Evolutionary conservation across 352 stramenopile species (phyloP).

Genomic region (Albugo candida): DNA sequence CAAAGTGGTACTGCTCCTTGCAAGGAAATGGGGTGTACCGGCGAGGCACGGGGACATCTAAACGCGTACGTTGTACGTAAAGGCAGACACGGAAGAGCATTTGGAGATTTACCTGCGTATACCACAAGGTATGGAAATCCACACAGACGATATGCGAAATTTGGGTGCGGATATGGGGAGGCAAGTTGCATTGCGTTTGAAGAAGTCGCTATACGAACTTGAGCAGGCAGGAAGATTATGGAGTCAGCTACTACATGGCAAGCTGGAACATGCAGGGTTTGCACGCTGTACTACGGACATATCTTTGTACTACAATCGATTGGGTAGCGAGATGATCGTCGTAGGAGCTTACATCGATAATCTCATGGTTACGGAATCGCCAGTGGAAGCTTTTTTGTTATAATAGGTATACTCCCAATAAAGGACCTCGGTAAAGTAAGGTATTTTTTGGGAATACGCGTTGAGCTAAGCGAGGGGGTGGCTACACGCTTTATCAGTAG

Average conservation of each 20-base stretch:
- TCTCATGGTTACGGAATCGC: not conserved
- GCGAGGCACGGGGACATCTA: no score
- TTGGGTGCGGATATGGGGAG: no score
- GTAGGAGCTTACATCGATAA: not conserved
- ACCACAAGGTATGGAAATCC: not conserved
- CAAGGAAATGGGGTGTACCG: no score
- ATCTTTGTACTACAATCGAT: not conserved
- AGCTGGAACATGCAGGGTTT: not conserved
- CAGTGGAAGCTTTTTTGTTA: no score
- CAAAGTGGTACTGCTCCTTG: no score
- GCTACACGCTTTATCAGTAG: not conserved
- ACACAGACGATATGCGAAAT: no score
- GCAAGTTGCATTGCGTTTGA: not conserved
- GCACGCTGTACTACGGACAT: not conserved
- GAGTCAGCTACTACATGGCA: slow-evolving; percentile 2
- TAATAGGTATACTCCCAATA: no score
- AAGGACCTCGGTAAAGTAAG: not conserved
- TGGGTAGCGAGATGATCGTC: not conserved
- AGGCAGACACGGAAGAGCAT: not conserved
- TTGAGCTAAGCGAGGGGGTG: not conserved
- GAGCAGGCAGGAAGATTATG: no score
- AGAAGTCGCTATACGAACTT: slow-evolving; percentile 5
- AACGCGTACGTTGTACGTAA: no score
- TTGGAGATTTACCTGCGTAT: slow-evolving; percentile 5
- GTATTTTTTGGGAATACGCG: no score